Conservation (phyloP, 306 rosid species). For the Lotus japonicus region DNA sequence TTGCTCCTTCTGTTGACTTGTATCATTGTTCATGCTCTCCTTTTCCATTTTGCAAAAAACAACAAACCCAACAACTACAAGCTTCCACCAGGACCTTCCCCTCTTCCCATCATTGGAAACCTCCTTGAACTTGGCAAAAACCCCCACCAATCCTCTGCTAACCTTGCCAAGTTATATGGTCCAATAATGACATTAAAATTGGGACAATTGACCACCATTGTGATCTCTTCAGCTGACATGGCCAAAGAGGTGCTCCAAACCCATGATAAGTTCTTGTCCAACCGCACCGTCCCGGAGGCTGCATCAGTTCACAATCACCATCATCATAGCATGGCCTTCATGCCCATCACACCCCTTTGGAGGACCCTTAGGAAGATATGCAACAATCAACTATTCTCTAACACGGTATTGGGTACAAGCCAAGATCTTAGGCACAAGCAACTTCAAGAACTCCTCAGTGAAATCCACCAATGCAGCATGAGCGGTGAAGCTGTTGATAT, state of each 20-base stretch:
- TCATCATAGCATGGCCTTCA: neutral
- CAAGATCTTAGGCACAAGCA: neutral
- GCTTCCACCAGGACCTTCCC: neutral
- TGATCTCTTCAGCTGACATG: neutral
- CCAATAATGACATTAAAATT: neutral
- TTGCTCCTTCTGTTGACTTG: no score
- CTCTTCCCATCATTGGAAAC: neutral
- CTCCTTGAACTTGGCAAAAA: neutral
- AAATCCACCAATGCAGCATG: neutral
- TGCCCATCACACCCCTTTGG: neutral
- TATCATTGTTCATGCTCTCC: no score
- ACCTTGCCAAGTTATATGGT: neutral
- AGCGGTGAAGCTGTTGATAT: neutral
- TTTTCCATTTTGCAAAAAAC: no score
- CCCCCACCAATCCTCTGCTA: neutral
- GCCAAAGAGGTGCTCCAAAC: neutral
- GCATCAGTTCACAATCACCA: neutral
- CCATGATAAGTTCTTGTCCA: neutral
- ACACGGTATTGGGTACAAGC: slow-evolving; percentile 5
- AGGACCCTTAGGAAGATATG: neutral
- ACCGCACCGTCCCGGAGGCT: neutral
- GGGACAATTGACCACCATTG: neutral
- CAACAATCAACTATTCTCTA: slow-evolving; percentile 8
- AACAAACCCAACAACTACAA: neutral
- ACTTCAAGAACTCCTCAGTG: slow-evolving; percentile 16